Conservation (phyloP, 768 basidiomycete genomes). For the Russula virescens region DNA sequence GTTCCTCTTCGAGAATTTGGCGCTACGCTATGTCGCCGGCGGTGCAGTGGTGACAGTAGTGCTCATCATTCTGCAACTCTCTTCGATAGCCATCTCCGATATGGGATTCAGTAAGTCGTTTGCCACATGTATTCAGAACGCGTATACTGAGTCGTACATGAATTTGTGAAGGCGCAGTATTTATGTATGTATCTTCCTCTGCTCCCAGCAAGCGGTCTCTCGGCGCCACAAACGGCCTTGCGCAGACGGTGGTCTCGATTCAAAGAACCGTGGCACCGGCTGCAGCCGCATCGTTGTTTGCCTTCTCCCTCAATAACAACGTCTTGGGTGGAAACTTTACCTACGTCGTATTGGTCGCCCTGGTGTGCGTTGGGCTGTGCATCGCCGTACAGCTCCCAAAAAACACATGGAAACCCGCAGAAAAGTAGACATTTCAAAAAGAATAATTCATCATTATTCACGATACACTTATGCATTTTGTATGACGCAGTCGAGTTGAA, state of each 20-base stretch:
- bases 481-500: background rate
- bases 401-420: slow-evolving; percentile 8
- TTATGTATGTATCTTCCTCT: slow-evolving; percentile 61
- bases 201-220: slow-evolving; percentile 60
- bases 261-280: slow-evolving; percentile 48
- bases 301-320: slow-evolving; percentile 46
- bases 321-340: slow-evolving; percentile 43
- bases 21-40: background rate
- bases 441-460: background rate
- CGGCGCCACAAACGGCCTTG: slow-evolving; percentile 60
- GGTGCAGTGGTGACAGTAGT: background rate
- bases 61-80: slow-evolving; percentile 12
- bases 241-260: slow-evolving; percentile 36
- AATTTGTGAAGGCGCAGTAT: slow-evolving; percentile 49
- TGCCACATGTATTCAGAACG: background rate
- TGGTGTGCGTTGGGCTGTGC: slow-evolving; percentile 2
- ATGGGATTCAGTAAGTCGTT: slow-evolving; percentile 17
- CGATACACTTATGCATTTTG: background rate
- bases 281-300: slow-evolving; percentile 57
- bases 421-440: background rate
- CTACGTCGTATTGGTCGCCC: slow-evolving; percentile 1
- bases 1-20: slow-evolving; percentile 27
- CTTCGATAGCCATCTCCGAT: slow-evolving; percentile 8
- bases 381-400: slow-evolving; percentile 15
- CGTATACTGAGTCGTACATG: background rate